Base-by-base conservation (phyloP, 176 grass and related monocot genomes). In the Oryza australiensis region DNA sequence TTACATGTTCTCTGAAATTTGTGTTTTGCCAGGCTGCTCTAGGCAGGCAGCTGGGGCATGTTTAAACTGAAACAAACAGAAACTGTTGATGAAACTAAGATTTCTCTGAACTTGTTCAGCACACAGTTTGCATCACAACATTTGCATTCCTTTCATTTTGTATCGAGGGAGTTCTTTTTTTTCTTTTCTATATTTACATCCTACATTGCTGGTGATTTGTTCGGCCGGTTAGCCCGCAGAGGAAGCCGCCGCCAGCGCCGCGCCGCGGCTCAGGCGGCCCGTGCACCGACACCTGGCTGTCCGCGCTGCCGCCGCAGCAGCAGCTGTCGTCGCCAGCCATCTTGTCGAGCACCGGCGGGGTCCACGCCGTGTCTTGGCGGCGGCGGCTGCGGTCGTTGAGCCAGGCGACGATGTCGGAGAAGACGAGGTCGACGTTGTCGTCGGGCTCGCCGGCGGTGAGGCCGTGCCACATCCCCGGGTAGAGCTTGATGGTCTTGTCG, bases 401-500 rank as follows among this genome's bases (percentile, higher is more conserved):
- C 93, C 96, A 99, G 0, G 77, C 9, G 1, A 95, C 77, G n/a
- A 95, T 92, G 83, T 99, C 93, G 2, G 88, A 71, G 26, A 99
- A 99, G 53, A 95, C 87, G 6, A 82, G 29, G 73, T 86, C 85
- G 1, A 99, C 87, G 18, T 99, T 99, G 1, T 94, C 85, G 5
- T 99, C 89, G 0, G 96, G 89, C 78, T 99, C 96, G 1, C 93
- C 96, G 15, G 89, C 85, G 7, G 93, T 99, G 70, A 99, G 83
- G 6, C 93, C 93, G 3, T 99, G 96, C 96, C 93, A 99, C 93
- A 99, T 99, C 16, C 88, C 93, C 0, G 86, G 76, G 66, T 99
- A 99, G 2, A 99, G 91, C 91, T 90, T 99, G 64, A 99, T 91
- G 9, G 87, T 88, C 89, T 95, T 95, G 85, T 99, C 93, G 1